Conservation (phyloP, 179 eudicot species). For the Silene vulgaris region DNA sequence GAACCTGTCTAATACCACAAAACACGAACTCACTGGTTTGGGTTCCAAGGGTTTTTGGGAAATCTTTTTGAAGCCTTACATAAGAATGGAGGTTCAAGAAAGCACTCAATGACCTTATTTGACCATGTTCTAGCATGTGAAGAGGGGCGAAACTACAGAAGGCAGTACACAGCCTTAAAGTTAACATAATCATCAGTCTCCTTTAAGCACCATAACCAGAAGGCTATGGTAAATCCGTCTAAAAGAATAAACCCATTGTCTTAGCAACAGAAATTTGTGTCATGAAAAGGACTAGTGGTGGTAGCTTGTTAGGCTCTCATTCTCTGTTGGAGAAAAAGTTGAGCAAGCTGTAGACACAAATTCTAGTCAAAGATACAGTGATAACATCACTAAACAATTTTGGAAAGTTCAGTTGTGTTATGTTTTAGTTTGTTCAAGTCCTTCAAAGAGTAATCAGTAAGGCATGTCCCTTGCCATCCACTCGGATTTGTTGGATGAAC, state of each 20-base stretch:
- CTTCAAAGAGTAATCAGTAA: background rate
- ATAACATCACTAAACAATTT: background rate
- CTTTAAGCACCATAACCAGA: background rate
- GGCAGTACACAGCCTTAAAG: background rate
- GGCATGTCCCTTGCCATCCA: background rate
- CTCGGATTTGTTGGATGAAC: background rate
- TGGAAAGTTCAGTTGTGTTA: background rate
- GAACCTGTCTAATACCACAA: background rate
- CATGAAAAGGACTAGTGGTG: background rate
- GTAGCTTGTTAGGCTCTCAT: background rate
- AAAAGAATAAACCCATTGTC: background rate
- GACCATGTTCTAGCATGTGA: background rate
- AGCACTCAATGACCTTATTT: background rate
- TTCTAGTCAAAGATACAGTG: background rate
- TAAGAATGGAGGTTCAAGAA: background rate
- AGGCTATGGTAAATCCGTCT: background rate
- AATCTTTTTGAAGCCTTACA: background rate
- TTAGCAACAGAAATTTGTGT: background rate
- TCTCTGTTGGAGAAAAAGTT: background rate
- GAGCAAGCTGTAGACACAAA: constrained; percentile 1
- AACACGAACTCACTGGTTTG: background rate
- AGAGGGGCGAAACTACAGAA: background rate
- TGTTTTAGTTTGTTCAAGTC: background rate
- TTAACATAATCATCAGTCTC: background rate
- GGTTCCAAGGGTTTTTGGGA: background rate